phyloP scores from a whole-genome alignment of 179 eudicot genomes.

The Spergularia azorica region DNA sequence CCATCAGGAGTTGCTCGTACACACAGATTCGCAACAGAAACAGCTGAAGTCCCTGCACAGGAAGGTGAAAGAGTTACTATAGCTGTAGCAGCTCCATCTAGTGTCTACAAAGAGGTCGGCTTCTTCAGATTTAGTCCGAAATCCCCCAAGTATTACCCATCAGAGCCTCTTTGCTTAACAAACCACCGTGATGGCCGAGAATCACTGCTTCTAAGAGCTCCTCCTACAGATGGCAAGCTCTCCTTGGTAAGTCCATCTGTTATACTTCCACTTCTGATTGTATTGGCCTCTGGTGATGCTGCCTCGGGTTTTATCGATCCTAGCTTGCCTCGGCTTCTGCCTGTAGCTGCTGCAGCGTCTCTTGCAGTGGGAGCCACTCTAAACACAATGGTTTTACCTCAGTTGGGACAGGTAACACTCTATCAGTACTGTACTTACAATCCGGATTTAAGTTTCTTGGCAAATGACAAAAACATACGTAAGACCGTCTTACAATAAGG shows the following conservation, averaged over 20 bases:
- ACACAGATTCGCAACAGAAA: constrained; percentile 87
- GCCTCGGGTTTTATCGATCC: constrained; percentile 91
- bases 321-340: constrained; percentile 79
- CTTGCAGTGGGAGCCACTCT: constrained; percentile 75
- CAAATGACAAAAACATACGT: too few species aligned
- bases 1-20: constrained; percentile 92
- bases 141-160: constrained; percentile 70
- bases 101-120: constrained; percentile 69
- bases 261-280: constrained; percentile 67
- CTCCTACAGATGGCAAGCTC: constrained; percentile 46
- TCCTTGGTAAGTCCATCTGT: constrained; percentile 63
- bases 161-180: constrained; percentile 82
- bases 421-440: neutral
- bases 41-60: constrained; percentile 93
- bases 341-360: constrained; percentile 70
- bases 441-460: too few species aligned
- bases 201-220: constrained; percentile 82
- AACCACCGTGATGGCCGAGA: constrained; percentile 86
- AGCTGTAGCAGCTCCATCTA: constrained; percentile 87
- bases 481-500: too few species aligned
- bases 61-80: constrained; percentile 95
- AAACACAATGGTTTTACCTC: constrained; percentile 68
- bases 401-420: constrained; percentile 62
- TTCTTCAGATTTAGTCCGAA: constrained; percentile 78
- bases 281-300: constrained; percentile 85